Evolutionary conservation across 345 rosid genomes (phyloP).

Genomic region (Corymbia maculata): DNA sequence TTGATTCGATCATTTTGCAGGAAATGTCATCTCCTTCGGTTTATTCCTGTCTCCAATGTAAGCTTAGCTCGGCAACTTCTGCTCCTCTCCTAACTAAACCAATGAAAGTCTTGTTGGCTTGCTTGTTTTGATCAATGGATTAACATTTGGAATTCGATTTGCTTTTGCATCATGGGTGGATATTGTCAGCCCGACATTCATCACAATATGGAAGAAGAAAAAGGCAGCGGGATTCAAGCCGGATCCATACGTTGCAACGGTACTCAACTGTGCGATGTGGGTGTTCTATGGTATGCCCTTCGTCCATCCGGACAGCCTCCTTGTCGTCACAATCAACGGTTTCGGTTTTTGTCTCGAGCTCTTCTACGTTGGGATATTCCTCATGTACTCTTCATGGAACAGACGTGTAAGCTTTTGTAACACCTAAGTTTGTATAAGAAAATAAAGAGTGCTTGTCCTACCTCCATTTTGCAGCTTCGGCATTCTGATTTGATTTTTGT

Average conservation of each 20-base stretch:
- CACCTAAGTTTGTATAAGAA: neutral
- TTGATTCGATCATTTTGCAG: constrained; percentile 11
- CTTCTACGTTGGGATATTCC: constrained; percentile 38
- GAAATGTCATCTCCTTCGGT: constrained; percentile 62
- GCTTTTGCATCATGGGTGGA: neutral
- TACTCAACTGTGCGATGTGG: constrained; percentile 74
- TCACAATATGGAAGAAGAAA: constrained; percentile 36
- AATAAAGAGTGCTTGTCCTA: neutral
- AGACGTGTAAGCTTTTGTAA: constrained; percentile 22
- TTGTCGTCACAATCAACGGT: constrained; percentile 52
- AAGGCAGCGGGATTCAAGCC: constrained; percentile 45
- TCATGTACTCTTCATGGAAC: constrained; percentile 16
- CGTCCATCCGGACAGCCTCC: constrained; percentile 48
- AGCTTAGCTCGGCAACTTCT: neutral
- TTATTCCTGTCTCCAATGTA: constrained; percentile 75
- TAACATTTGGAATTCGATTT: neutral
- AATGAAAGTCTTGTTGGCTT: neutral
- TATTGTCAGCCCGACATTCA: constrained; percentile 50
- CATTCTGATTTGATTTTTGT: neutral
- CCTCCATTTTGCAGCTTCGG: neutral
- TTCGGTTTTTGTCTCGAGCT: constrained; percentile 52
- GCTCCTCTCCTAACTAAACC: neutral
- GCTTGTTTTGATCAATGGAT: neutral
- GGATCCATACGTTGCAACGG: constrained; percentile 65
- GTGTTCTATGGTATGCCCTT: constrained; percentile 57